A percentile compares a stretch with the other conserved stretches of the same genome.
Conservation (phyloP, 1,284 basidiomycete species). For the Ceratobasidium sp. region DNA sequence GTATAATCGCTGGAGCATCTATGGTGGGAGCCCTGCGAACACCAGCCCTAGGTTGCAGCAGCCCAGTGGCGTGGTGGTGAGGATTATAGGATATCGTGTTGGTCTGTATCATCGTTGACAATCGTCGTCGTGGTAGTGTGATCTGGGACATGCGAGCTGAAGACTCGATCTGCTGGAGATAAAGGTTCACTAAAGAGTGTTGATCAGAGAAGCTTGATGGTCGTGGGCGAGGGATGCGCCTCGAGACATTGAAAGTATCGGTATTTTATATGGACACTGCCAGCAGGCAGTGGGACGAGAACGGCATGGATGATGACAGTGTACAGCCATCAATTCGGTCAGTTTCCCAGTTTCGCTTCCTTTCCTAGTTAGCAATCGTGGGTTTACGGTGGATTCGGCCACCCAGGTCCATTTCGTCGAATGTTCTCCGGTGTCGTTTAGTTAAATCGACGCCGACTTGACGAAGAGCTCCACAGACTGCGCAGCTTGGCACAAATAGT, state of each 20-base stretch:
- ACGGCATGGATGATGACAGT: not conserved
- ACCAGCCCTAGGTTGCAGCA: not conserved
- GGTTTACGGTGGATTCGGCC: no score
- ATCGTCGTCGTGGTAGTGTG: constrained; percentile 32
- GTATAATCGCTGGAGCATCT: constrained; percentile 21
- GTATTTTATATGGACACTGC: constrained; percentile 30
- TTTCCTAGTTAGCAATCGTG: no score
- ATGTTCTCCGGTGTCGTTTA: no score
- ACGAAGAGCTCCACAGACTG: no score
- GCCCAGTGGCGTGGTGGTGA: constrained; percentile 7
- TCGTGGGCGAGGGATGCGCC: not conserved
- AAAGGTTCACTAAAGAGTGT: not conserved
- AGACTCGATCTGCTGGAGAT: not conserved
- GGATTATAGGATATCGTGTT: constrained; percentile 11
- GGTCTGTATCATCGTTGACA: constrained; percentile 16
- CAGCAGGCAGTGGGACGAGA: not conserved
- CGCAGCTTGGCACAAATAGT: no score
- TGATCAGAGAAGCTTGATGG: not conserved
- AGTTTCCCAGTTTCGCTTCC: not conserved
- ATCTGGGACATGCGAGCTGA: constrained; percentile 17
- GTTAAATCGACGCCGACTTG: no score
- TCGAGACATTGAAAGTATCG: not conserved
- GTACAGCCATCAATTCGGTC: not conserved
- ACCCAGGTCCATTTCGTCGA: no score
- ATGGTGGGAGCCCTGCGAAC: constrained; percentile 20